phyloP scores from a whole-genome alignment of 2,329 filamentous ascomycete species.

The Penicillium brasilianum region DNA sequence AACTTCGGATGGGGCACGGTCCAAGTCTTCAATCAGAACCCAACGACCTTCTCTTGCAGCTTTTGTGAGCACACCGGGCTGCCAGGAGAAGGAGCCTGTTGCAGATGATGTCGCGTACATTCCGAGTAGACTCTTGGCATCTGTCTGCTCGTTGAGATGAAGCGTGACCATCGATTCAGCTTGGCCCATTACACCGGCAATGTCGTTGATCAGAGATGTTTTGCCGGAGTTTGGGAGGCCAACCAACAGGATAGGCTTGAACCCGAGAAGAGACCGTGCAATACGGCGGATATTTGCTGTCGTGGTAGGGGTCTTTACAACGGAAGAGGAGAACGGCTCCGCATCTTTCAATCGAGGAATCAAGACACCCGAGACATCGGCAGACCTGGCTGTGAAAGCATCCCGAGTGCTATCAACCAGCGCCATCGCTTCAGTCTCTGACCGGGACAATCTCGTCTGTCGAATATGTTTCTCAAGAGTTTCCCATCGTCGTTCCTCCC shows the following conservation, averaged over 20 bases:
- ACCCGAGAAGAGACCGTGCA: conserved; percentile 67
- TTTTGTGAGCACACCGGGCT: conserved; percentile 88
- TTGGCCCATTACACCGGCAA: conserved; percentile 79
- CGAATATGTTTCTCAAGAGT: conserved; percentile 41
- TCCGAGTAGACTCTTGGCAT: conserved; percentile 93
- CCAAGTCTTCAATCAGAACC: conserved; percentile 96
- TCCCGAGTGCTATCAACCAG: conserved; percentile 37
- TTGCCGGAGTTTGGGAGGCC: conserved; percentile 89
- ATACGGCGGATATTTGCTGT: conserved; percentile 72
- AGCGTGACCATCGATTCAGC: conserved; percentile 85
- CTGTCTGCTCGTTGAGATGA: conserved; percentile 96
- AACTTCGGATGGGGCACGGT: conserved; percentile 92
- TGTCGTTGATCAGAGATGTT: conserved; percentile 80
- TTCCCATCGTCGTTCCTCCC: conserved; percentile 65
- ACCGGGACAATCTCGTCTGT: conserved; percentile 30
- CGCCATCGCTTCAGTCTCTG: conserved; percentile 27
- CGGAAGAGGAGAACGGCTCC: conserved; percentile 54
- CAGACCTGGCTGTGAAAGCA: conserved; percentile 63
- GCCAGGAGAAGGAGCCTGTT: conserved; percentile 90
- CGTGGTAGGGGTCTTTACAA: conserved; percentile 76
- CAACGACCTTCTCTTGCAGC: conserved; percentile 93
- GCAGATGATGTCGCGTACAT: conserved; percentile 89
- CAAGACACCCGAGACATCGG: conserved; percentile 69
- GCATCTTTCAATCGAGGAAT: conserved; percentile 64
- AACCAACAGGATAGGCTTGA: conserved; percentile 77